These are phyloP conservation scores for Mallotus japonicus DNA, from an alignment of 441 rosid species.

Conservation along the genomic window DNA sequence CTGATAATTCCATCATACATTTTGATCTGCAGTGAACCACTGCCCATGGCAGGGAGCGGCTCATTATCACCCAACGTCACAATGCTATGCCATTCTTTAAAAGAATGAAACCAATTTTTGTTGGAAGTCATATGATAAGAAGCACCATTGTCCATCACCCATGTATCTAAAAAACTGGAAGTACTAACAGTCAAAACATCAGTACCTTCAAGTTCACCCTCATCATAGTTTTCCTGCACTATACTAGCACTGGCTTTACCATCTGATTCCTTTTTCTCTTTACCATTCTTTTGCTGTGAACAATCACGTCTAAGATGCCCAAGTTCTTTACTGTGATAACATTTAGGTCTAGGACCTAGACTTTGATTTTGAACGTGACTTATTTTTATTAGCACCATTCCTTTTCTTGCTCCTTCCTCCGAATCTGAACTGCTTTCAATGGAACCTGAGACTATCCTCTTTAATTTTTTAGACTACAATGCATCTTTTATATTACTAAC, in stretches of 20 bases:
- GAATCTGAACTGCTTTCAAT: neutral
- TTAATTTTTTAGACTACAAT: neutral
- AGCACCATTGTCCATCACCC: neutral
- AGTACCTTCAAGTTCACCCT: neutral
- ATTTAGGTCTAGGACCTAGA: neutral
- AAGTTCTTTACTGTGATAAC: conserved; percentile 1
- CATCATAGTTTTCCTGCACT: neutral
- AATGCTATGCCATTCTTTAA: neutral
- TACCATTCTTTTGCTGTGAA: neutral
- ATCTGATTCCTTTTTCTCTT: conserved; percentile 1
- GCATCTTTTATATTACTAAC: neutral
- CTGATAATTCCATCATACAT: neutral
- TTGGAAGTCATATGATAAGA: conserved; percentile 4
- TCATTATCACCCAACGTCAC: neutral
- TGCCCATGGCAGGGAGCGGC: neutral
- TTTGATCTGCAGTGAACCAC: neutral
- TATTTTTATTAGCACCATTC: too few species aligned
- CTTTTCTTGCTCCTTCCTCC: neutral
- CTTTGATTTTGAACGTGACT: neutral
- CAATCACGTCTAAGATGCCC: neutral
- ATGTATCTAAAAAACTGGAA: neutral
- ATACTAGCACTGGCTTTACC: neutral
- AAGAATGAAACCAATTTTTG: neutral
- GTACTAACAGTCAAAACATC: neutral
- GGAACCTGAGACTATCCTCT: neutral